Conservation (phyloP, 352 stramenopile genomes). For the Globisporangium abappressorium region DNA sequence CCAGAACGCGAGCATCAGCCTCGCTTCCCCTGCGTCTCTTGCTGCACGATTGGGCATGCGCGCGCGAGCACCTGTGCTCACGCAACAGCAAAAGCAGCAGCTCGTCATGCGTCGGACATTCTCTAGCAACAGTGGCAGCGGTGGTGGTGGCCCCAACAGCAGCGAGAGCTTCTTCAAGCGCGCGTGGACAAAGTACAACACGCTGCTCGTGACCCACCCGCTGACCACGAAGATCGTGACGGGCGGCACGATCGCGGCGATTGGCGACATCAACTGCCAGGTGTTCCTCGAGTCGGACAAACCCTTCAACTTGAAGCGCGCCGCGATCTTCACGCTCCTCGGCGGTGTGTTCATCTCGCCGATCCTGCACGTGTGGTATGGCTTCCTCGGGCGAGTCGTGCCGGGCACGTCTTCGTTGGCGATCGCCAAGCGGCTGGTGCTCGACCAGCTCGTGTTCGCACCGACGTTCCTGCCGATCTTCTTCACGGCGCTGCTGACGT, state of each 20-base stretch:
- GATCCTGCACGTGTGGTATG: neutral
- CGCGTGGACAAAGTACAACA: conserved; percentile 1
- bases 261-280: neutral
- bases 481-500: neutral
- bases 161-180: neutral
- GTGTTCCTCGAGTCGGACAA: neutral
- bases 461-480: neutral
- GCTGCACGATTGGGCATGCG: neutral
- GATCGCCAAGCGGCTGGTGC: neutral
- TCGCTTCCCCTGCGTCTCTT: neutral
- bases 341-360: neutral
- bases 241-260: neutral
- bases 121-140: neutral
- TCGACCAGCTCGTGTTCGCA: neutral
- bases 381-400: neutral
- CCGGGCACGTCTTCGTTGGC: neutral
- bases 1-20: neutral
- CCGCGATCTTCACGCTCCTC: neutral
- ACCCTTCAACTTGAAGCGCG: neutral
- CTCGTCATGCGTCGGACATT: neutral
- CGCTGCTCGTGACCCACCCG: neutral
- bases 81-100: neutral
- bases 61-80: neutral
- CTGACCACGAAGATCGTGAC: neutral
- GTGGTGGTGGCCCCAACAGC: neutral